phyloP scores from a whole-genome alignment of 2,329 filamentous ascomycete species.

The Stylonectria norvegica region DNA sequence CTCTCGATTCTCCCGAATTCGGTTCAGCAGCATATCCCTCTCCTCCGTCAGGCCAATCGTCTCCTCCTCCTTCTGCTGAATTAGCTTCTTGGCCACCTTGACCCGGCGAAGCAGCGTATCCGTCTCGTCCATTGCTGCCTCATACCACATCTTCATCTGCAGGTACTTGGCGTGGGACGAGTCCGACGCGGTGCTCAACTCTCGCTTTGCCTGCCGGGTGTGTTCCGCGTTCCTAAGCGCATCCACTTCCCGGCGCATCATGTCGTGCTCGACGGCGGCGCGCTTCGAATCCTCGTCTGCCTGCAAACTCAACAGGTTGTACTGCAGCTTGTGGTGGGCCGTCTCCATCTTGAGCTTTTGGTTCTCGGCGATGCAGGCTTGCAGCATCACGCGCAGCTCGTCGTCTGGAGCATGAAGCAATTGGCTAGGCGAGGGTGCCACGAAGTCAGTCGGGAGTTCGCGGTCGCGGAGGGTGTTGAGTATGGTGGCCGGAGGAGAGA shows the following conservation, averaged over 20 bases:
- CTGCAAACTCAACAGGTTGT: conserved; percentile 78
- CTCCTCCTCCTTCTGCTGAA: conserved; percentile 74
- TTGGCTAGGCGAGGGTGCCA: conserved; percentile 46
- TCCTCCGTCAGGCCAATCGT: conserved; percentile 69
- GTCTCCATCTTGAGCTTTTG: conserved; percentile 71
- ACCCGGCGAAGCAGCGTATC: conserved; percentile 61
- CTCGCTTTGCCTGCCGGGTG: conserved; percentile 56
- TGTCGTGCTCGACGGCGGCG: conserved; percentile 85
- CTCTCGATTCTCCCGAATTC: conserved; percentile 85
- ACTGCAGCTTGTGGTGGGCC: conserved; percentile 87
- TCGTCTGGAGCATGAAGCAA: conserved; percentile 52
- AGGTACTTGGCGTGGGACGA: conserved; percentile 52
- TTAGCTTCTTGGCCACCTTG: conserved; percentile 71
- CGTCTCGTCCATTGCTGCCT: conserved; percentile 65
- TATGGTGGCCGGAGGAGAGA: conserved; percentile 53
- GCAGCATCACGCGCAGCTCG: conserved; percentile 55
- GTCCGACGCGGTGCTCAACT: conserved; percentile 51
- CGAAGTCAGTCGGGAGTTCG: conserved; percentile 38
- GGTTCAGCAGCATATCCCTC: conserved; percentile 71
- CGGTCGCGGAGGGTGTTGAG: conserved; percentile 34
- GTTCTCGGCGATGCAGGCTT: conserved; percentile 53
- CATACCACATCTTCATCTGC: conserved; percentile 64
- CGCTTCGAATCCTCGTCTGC: conserved; percentile 81
- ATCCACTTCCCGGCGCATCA: conserved; percentile 84
- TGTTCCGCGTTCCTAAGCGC: conserved; percentile 74